A percentile compares a stretch with the other conserved stretches of the same genome.
Conservation (phyloP, 2,329 filamentous ascomycete genomes). For the Tolypocladium sp. region DNA sequence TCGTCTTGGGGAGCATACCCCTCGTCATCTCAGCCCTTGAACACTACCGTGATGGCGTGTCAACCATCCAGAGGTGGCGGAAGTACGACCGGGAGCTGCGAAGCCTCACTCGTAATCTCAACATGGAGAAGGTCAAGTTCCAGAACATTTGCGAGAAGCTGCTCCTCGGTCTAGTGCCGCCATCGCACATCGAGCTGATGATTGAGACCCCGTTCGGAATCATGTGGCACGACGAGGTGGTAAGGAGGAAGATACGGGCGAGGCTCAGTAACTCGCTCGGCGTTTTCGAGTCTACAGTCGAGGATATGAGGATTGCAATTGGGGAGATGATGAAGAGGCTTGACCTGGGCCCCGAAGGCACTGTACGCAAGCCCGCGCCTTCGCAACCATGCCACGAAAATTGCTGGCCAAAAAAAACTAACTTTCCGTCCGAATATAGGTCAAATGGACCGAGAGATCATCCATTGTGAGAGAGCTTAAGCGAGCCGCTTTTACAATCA, state of each 20-base stretch:
- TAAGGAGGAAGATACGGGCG: constrained; percentile 9
- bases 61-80: constrained; percentile 6
- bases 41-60: constrained; percentile 11
- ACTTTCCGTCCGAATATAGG: background rate
- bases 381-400: background rate
- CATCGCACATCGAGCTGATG: constrained; percentile 16
- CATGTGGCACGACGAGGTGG: constrained; percentile 13
- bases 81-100: constrained; percentile 11
- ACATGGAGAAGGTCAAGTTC: constrained; percentile 15
- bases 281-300: constrained; percentile 13
- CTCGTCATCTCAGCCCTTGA: constrained; percentile 9
- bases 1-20: constrained; percentile 12
- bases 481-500: background rate
- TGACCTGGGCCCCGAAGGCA: background rate
- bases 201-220: constrained; percentile 16
- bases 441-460: background rate
- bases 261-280: constrained; percentile 12
- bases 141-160: constrained; percentile 21
- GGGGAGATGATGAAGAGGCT: constrained; percentile 7
- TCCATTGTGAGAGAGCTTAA: background rate
- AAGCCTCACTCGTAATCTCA: constrained; percentile 11
- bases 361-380: background rate
- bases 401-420: background rate
- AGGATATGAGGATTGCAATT: constrained; percentile 13
- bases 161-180: constrained; percentile 12